Evolutionary conservation across 2,329 filamentous ascomycete genomes (phyloP), one percentile per base, ranked within the genome.

Genomic region (Xylaria sp.): DNA sequence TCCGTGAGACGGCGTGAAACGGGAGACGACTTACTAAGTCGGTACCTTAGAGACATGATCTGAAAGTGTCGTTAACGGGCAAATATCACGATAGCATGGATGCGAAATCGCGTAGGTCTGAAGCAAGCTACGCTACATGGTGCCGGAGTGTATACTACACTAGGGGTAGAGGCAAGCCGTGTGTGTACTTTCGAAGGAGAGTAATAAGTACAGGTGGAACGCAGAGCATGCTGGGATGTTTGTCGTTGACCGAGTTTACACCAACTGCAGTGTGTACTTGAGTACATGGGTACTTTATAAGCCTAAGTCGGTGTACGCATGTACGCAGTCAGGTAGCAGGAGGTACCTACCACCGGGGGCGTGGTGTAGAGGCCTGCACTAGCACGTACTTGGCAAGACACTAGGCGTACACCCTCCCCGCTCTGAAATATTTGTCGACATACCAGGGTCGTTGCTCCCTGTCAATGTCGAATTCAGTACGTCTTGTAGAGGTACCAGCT

Each of bases 401-500:
- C 59, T 67, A 67, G 23, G n/a, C 23, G 20, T 37, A 67, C 65
- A 5, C 65, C 65, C 60, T 67, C 51, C 34, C 59, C 18, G 48
- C 55, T 67, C 54, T 58, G n/a, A 34, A 67, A 59, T 56, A 60
- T 56, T 68, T 64, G 60, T 64, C 54, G 61, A 65, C 56, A 12
- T 28, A 39, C 41, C 18, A 46, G 15, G 50, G 64, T 20, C 44
- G 34, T 37, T 44, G 28, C 23, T 34, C 58, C 63, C 48, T 63
- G 59, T 64, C 46, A 55, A 39, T 41, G 50, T 58, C 50, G 54
- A 62, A 54, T 52, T 37, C 56, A 39, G 44, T n/a, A 18, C 28
- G 60, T 20, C 65, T 37, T 56, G 67, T 67, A 70, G 61, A 67
- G 69, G 55, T 71, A 71, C 69, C 25, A 28, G 13, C 57, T 67